Evolutionary conservation across 805 yeast genomes (phyloP), one percentile per base, ranked within the genome.

Genomic region (Candida silvicultrix): DNA sequence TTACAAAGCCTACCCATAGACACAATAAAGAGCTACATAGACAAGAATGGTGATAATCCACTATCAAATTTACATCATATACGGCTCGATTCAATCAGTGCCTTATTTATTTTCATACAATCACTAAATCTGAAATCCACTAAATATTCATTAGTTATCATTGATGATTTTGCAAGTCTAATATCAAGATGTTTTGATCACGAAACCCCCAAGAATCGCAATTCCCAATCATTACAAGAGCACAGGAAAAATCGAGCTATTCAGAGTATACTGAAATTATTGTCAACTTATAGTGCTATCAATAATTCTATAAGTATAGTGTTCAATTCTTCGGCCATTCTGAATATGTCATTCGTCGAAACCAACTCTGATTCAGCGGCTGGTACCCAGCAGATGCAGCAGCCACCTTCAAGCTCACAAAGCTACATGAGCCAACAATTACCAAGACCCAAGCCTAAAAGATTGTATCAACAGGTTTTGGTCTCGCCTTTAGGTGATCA

Each of bases 301-400:
- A 44, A 40, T n/a, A 54, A 50, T 42, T 43, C 58, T 1, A 42
- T 53, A 1, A 45, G 54, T 15, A 39, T 49, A 8, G 11, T 59
- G 11, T 45, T 53, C 18, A 56, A 55, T 36, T 48, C 55, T 1
- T 45, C 50, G 1, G 54, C 51, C 2, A 42, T 53, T 2, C 15
- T 43, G 8, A 48, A 46, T 28, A 55, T 59, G 57, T 47, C 60
- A 8, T 58, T 59, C 39, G 49, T 56, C 18, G 50, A 56, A 28
- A 46, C 48, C n/a, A 45, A 38, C 34, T 36, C 10, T 4, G 18
- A 19, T 15, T 15, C 34, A 10, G 29, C 19, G 4, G 14, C 31
- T 11, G n/a, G 22, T 9, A 38, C 19, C 25, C 39, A 43, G 38
- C 18, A 21, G 38, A 16, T 7, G 18, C 41, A 32, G 9, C 31